A percentile compares a stretch with the other conserved stretches of the same genome.
Evolutionary conservation across 129 eudicot species (phyloP).

Genomic region (Centaurea solstitialis): DNA sequence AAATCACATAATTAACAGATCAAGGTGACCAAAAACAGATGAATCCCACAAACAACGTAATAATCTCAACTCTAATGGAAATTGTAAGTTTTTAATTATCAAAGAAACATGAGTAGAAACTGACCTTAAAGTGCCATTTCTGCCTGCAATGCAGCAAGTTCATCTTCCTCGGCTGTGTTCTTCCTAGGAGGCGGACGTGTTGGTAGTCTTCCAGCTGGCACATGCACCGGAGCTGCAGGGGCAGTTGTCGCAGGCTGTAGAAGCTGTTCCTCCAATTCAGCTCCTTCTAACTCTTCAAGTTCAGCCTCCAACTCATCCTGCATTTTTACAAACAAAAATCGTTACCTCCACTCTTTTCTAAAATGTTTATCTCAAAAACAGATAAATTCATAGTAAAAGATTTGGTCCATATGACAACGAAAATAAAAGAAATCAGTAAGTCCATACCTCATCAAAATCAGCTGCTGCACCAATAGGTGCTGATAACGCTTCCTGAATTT

Average conservation of each 20-base stretch:
- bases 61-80: background rate
- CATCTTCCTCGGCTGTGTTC: conserved; percentile 57
- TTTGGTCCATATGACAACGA: conserved; percentile 3
- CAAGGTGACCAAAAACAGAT: too few species aligned
- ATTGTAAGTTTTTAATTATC: background rate
- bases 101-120: background rate
- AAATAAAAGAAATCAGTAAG: background rate
- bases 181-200: conserved; percentile 46
- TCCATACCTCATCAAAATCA: conserved; percentile 55
- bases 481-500: conserved; percentile 58
- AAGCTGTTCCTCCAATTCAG: conserved; percentile 61
- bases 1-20: background rate
- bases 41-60: background rate
- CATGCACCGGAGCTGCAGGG: conserved; percentile 39
- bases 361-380: background rate
- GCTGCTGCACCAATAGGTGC: conserved; percentile 67
- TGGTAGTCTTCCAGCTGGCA: conserved; percentile 45
- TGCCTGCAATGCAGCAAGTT: conserved; percentile 57
- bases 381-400: background rate
- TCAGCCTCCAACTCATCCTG: conserved; percentile 67
- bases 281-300: conserved; percentile 60
- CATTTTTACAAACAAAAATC: conserved; percentile 4
- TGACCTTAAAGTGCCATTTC: conserved; percentile 58
- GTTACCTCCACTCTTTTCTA: background rate
- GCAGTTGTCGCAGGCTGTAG: conserved; percentile 54